These are phyloP conservation scores for Phytopythium oedochilum DNA, from an alignment of 352 stramenopile genomes.

Conservation along the genomic window DNA sequence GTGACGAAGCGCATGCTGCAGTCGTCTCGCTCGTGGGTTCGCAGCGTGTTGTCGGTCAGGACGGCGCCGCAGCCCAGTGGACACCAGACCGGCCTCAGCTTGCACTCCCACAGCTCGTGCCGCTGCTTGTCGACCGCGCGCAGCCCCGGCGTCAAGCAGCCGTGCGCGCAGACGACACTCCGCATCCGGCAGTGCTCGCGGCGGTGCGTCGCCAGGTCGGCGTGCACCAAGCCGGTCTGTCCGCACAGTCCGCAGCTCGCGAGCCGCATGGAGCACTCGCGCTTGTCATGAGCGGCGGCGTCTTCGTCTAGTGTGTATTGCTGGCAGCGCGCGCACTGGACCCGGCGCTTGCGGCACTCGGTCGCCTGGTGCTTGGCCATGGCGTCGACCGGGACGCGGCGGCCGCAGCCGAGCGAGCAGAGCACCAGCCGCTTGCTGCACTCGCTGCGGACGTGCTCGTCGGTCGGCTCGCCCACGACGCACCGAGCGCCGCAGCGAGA, in stretches of 20 bases:
- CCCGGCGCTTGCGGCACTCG: conserved; percentile 41
- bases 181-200: conserved; percentile 54
- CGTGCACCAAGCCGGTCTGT: conserved; percentile 25
- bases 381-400: conserved; percentile 40
- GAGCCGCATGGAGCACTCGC: conserved; percentile 37
- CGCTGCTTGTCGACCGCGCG: conserved; percentile 48
- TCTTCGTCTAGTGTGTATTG: conserved; percentile 32
- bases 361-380: conserved; percentile 24
- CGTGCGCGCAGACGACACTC: conserved; percentile 38
- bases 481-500: conserved; percentile 39
- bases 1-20: conserved; percentile 61
- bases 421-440: conserved; percentile 31
- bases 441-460: conserved; percentile 24
- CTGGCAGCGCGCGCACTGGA: conserved; percentile 33
- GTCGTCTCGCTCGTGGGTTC: conserved; percentile 38
- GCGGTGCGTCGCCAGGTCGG: conserved; percentile 34
- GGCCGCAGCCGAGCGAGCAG: conserved; percentile 46
- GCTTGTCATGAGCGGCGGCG: conserved; percentile 19
- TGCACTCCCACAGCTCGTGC: conserved; percentile 62
- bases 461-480: conserved; percentile 27
- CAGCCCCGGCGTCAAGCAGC: conserved; percentile 42
- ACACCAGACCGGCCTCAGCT: conserved; percentile 56
- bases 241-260: conserved; percentile 51
- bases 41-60: conserved; percentile 41
- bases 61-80: conserved; percentile 54